Percentiles rank a stretch among this genome's conserved stretches.
Evolutionary conservation across 495 filamentous ascomycete genomes (phyloP).

Genomic region (Hyaloscypha bicolor): DNA sequence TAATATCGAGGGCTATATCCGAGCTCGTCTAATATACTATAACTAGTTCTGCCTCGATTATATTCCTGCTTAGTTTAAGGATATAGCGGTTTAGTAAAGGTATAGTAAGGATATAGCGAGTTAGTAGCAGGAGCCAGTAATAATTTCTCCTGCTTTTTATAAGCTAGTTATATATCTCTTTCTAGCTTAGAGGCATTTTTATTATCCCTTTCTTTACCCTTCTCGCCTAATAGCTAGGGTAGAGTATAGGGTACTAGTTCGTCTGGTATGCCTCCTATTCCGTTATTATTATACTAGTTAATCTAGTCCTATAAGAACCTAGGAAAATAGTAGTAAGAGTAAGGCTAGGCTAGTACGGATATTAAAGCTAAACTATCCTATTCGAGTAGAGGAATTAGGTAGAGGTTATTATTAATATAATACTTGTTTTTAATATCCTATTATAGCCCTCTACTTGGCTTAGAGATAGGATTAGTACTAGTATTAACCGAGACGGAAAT

Average conservation of each 20-base stretch:
- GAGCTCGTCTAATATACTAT: neutral
- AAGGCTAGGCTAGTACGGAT: neutral
- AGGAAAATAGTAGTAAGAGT: neutral
- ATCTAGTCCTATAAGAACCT: neutral
- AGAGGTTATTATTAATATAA: neutral
- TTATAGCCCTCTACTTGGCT: neutral
- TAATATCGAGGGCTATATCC: neutral
- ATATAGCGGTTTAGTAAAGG: constrained; percentile 1
- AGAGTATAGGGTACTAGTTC: constrained; percentile 8
- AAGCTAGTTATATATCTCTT: neutral
- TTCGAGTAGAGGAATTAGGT: neutral
- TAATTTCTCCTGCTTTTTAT: constrained; percentile 8
- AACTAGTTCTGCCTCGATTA: neutral
- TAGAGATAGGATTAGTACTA: neutral
- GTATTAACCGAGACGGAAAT: neutral
- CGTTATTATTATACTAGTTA: constrained; percentile 4
- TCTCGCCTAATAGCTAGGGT: constrained; percentile 1
- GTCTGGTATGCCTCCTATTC: neutral
- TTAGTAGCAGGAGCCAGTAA: constrained; percentile 11
- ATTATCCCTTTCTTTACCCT: neutral
- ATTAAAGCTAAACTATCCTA: neutral
- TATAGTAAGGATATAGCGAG: constrained; percentile 1
- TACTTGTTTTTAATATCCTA: too few relatives aligned
- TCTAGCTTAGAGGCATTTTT: constrained; percentile 11
- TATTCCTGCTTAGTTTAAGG: neutral